phyloP scores from a whole-genome alignment of 2,329 filamentous ascomycete species.

The Cephalotrichum gorgonifer region DNA sequence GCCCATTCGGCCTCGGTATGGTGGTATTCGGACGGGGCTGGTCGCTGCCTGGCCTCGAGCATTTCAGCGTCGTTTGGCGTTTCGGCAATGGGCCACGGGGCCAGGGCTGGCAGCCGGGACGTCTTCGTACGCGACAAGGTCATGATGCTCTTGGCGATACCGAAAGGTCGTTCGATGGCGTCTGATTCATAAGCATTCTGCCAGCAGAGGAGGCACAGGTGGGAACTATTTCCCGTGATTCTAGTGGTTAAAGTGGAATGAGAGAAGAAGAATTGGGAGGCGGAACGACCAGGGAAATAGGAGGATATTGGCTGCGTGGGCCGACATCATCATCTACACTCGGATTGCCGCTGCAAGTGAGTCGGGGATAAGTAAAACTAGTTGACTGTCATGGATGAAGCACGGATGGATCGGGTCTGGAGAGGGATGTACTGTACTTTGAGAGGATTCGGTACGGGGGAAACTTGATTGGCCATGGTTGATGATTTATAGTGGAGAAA shows the following conservation, averaged over 20 bases:
- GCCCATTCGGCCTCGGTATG: slow-evolving; percentile 12
- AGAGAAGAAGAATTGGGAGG: neutral
- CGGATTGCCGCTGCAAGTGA: neutral
- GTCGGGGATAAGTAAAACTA: neutral
- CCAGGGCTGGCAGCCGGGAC: neutral
- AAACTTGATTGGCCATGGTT: neutral
- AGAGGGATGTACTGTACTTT: neutral
- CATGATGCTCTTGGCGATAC: neutral
- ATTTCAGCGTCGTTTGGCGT: neutral
- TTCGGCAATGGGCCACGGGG: neutral
- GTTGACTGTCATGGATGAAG: neutral
- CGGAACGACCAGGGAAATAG: neutral
- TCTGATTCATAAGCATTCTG: neutral
- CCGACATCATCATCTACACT: neutral
- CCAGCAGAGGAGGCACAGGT: neutral
- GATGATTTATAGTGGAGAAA: neutral
- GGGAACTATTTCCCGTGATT: neutral
- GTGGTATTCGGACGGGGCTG: neutral
- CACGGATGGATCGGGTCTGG: neutral
- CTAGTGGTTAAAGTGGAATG: neutral
- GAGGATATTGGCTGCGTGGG: neutral
- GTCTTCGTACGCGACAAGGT: neutral
- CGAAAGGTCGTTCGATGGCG: too few relatives aligned
- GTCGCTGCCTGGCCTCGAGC: neutral
- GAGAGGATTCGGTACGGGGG: too few relatives aligned